Base-by-base conservation (phyloP, 1,284 basidiomycete species). In the Ceratobasidium sp. region DNA sequence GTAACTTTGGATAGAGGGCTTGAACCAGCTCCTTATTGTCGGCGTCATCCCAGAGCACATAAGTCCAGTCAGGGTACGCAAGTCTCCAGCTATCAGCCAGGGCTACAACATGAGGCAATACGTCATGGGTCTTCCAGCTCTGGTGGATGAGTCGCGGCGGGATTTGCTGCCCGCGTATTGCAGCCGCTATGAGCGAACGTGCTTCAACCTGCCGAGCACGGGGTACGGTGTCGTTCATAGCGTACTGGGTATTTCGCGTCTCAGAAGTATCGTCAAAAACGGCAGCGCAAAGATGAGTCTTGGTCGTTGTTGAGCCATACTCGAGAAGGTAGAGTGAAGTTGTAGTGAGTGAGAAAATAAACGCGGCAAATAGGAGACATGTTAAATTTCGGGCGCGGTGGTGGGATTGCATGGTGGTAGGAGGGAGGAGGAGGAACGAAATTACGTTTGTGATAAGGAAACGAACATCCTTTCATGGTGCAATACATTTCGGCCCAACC, bases 1-100 rank as follows among this genome's bases (percentile, higher is more conserved):
- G 48, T 7, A 71, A 42, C 20, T 56, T 33, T 23, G 68, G 68
- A 46, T 71, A 71, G 5, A 71, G 68, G 33, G 56, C 33, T 20
- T 40, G 68, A 10, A 71, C 68, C 10, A 71, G 54, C 28, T 71
- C 68, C 48, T 71, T 71, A 54, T 71, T 71, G 56, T 71, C 68
- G 1, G 68, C 68, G 33, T 71, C 68, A 28, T 71, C 54, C 68
- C 68, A 71, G 6, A 71, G 68, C 13, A 71, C 68, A 38, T 71
- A 71, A 2, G 57, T 54, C 68, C 68, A 71, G 20, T 46, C 68
- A 4, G 68, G 68, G 33, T 71, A 71, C 9, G 68, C 52, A 7
- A 71, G 38, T 13, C 68, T 54, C 68, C 68, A 71, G 40, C 52
- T 71, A 20, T 71, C 68, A 26, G 68, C 68, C 4, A 71, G 68